phyloP scores from a whole-genome alignment of 1,284 basidiomycete species.

The Cryptococcus sp. region DNA sequence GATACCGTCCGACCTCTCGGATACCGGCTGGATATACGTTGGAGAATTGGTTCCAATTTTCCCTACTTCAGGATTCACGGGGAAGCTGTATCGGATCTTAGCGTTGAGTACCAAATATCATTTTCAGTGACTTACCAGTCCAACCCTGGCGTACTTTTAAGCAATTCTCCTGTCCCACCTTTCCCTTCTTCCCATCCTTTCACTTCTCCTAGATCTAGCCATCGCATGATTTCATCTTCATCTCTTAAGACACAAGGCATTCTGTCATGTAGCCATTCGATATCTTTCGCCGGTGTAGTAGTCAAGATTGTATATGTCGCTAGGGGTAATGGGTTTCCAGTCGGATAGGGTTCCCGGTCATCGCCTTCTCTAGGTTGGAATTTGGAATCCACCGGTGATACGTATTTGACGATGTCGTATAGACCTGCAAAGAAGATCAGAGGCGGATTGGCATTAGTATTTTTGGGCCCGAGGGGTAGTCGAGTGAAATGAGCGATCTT shows the following conservation, averaged over 20 bases:
- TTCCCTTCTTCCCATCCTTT: constrained; percentile 59
- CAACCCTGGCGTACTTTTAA: constrained; percentile 67
- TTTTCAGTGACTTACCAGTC: constrained; percentile 57
- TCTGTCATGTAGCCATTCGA: constrained; percentile 81
- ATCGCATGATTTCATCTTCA: constrained; percentile 59
- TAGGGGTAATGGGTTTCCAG: constrained; percentile 57
- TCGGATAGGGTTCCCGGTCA: constrained; percentile 33
- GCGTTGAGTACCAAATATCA: no score
- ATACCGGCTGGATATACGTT: constrained; percentile 74
- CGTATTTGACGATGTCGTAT: constrained; percentile 66
- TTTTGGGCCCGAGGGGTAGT: constrained; percentile 39
- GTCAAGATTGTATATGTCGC: constrained; percentile 90
- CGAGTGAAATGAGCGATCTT: constrained; percentile 77
- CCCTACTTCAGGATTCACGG: constrained; percentile 83
- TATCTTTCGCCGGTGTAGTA: constrained; percentile 62
- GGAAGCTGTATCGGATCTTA: constrained; percentile 57
- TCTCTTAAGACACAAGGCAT: constrained; percentile 81
- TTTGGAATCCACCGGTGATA: constrained; percentile 21
- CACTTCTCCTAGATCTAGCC: constrained; percentile 71
- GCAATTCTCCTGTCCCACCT: constrained; percentile 50
- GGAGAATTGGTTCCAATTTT: constrained; percentile 80
- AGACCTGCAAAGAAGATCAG: constrained; percentile 84
- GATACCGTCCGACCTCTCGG: constrained; percentile 78
- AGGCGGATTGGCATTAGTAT: constrained; percentile 48
- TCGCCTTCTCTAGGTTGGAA: constrained; percentile 22